phyloP scores from a whole-genome alignment of 768 basidiomycete genomes.

The Tubosaeta sp. region DNA sequence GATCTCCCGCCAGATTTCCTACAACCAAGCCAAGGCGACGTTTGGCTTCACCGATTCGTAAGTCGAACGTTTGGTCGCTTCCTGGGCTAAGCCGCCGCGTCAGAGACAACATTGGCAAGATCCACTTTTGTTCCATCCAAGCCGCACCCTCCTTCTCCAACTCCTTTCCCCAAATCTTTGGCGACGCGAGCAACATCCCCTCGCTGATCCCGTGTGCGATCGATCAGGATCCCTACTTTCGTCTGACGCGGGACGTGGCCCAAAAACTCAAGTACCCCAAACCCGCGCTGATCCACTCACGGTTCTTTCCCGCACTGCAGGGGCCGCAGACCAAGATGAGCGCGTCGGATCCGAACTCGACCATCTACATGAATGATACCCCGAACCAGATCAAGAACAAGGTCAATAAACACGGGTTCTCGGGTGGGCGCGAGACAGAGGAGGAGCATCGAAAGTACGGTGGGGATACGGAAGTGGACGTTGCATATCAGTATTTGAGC shows the following conservation, averaged over 20 bases:
- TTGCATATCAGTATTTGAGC: slow-evolving; percentile 88
- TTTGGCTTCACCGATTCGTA: slow-evolving; percentile 97
- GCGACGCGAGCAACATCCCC: slow-evolving; percentile 74
- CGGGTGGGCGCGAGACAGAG: slow-evolving; percentile 92
- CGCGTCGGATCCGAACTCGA: slow-evolving; percentile 87
- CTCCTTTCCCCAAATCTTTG: slow-evolving; percentile 98
- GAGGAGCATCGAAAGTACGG: slow-evolving; percentile 88
- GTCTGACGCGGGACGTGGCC: slow-evolving; percentile 93
- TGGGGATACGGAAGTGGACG: slow-evolving; percentile 93
- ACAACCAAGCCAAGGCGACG: slow-evolving; percentile 89
- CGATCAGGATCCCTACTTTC: slow-evolving; percentile 97
- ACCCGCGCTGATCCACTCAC: slow-evolving; percentile 86
- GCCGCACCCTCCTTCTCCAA: slow-evolving; percentile 96
- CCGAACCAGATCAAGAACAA: slow-evolving; percentile 95
- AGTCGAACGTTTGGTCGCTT: slow-evolving; percentile 29
- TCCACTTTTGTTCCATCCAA: slow-evolving; percentile 94
- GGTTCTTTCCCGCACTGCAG: slow-evolving; percentile 98
- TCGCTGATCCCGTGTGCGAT: slow-evolving; percentile 97
- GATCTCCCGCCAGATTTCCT: slow-evolving; percentile 89
- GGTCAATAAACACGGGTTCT: slow-evolving; percentile 93
- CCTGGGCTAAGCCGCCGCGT: neutral
- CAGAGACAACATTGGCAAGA: slow-evolving; percentile 97
- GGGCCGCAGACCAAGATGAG: slow-evolving; percentile 99
- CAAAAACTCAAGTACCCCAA: slow-evolving; percentile 94
- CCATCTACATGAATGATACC: slow-evolving; percentile 95